Evolutionary conservation across 352 stramenopile genomes (phyloP).

Genomic region (Phytopythium sindhum): DNA sequence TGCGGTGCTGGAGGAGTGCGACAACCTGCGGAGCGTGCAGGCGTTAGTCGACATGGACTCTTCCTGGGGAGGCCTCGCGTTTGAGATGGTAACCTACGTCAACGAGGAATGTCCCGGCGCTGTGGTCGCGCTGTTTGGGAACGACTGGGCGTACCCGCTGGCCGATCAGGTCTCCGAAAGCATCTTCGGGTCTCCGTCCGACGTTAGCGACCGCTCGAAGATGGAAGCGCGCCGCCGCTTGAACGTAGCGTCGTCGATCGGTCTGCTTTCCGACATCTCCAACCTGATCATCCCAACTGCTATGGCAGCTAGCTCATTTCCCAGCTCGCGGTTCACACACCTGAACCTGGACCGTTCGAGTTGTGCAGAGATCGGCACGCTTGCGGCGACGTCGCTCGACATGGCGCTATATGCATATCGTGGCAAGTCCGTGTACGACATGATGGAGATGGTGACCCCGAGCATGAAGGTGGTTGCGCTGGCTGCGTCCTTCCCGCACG

Average conservation of each 20-base stretch:
- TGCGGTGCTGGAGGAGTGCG: constrained; percentile 56
- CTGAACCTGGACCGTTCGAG: constrained; percentile 24
- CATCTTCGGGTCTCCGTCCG: constrained; percentile 29
- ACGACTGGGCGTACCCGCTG: constrained; percentile 73
- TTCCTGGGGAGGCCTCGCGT: constrained; percentile 66
- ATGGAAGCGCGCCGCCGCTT: constrained; percentile 49
- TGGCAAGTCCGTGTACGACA: constrained; percentile 26
- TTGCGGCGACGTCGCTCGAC: constrained; percentile 55
- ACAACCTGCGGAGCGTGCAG: constrained; percentile 63
- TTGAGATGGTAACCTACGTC: constrained; percentile 71
- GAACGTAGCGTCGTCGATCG: constrained; percentile 65
- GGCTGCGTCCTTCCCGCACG: constrained; percentile 36
- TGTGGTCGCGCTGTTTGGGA: constrained; percentile 53
- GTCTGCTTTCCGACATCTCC: constrained; percentile 53
- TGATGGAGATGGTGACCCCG: constrained; percentile 41
- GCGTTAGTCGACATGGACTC: constrained; percentile 80
- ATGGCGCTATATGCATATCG: constrained; percentile 42
- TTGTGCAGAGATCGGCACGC: constrained; percentile 22
- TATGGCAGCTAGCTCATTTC: constrained; percentile 29
- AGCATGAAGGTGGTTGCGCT: constrained; percentile 64
- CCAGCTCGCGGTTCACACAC: constrained; percentile 22
- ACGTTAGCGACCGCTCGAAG: constrained; percentile 54
- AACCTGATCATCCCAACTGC: constrained; percentile 56
- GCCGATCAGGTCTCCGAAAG: constrained; percentile 38
- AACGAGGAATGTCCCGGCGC: constrained; percentile 64